These are phyloP conservation scores for Geranium brycei DNA, from an alignment of 345 rosid species.

Conservation along the genomic window DNA sequence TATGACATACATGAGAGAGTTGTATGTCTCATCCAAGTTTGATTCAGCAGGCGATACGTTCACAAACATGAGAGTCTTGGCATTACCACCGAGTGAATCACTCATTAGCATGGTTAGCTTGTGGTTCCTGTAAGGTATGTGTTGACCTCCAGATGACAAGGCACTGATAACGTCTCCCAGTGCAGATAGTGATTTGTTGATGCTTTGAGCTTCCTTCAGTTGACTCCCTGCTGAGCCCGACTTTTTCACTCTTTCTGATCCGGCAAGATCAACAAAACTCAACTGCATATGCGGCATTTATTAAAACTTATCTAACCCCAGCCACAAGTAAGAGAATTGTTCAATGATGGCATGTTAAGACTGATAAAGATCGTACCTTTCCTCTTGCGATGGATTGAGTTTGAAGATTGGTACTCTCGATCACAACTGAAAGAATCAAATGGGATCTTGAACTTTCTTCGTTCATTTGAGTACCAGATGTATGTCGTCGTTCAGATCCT, in stretches of 20 bases:
- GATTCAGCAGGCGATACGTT: slow-evolving; percentile 84
- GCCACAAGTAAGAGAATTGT: not conserved
- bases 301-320: slow-evolving; percentile 3
- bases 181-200: slow-evolving; percentile 90
- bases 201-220: slow-evolving; percentile 96
- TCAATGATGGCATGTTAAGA: not conserved
- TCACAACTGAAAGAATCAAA: slow-evolving; percentile 68
- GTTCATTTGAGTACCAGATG: slow-evolving; percentile 87
- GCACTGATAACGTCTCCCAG: slow-evolving; percentile 92
- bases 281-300: slow-evolving; percentile 32
- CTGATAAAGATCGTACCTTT: slow-evolving; percentile 38
- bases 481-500: slow-evolving; percentile 80
- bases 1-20: slow-evolving; percentile 57
- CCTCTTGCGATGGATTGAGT: slow-evolving; percentile 83
- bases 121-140: slow-evolving; percentile 89
- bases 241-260: slow-evolving; percentile 88
- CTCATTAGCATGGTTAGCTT: slow-evolving; percentile 94
- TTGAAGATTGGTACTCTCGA: slow-evolving; percentile 93
- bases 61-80: slow-evolving; percentile 92
- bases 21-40: slow-evolving; percentile 82
- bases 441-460: slow-evolving; percentile 97
- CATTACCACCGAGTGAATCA: slow-evolving; percentile 96
- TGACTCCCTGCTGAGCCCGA: slow-evolving; percentile 82
- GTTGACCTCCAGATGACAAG: slow-evolving; percentile 72
- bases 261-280: slow-evolving; percentile 97